Conservation (phyloP, 805 yeast species). For the Grigorovia transvaalensis region DNA sequence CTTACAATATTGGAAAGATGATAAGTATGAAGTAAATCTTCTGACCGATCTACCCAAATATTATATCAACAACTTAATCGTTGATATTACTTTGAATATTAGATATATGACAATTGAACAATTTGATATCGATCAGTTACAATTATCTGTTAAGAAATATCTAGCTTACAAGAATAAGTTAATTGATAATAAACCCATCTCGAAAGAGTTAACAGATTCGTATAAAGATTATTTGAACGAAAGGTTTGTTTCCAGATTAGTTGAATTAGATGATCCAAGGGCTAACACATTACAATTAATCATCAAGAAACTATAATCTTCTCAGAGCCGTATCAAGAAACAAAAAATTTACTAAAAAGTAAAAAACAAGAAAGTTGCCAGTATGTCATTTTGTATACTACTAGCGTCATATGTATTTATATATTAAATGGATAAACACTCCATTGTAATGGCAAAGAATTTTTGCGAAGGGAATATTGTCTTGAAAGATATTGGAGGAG, state of each 20-base stretch:
- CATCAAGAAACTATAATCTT: conserved; percentile 22
- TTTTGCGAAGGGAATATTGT: no score
- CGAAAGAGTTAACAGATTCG: conserved; percentile 27
- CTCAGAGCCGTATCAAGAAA: neutral
- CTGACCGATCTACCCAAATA: conserved; percentile 22
- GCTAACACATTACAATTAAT: conserved; percentile 24
- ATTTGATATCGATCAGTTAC: conserved; percentile 44
- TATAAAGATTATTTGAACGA: conserved; percentile 28
- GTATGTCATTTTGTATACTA: no score
- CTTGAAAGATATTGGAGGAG: neutral
- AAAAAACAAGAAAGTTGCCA: neutral
- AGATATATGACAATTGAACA: conserved; percentile 38
- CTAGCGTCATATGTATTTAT: neutral
- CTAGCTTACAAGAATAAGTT: conserved; percentile 45
- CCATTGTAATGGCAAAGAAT: neutral
- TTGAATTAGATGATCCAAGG: conserved; percentile 20
- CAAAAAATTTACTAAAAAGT: neutral
- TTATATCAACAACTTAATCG: conserved; percentile 32
- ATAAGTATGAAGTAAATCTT: conserved; percentile 29
- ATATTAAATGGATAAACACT: neutral
- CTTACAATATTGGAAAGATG: conserved; percentile 39
- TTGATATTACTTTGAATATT: conserved; percentile 59
- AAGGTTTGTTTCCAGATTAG: conserved; percentile 23
- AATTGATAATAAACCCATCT: conserved; percentile 23
- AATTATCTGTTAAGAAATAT: conserved; percentile 61